These are phyloP conservation scores for Pseudocercospora fuligena DNA, from an alignment of 2,329 filamentous ascomycete genomes.

Conservation along the genomic window DNA sequence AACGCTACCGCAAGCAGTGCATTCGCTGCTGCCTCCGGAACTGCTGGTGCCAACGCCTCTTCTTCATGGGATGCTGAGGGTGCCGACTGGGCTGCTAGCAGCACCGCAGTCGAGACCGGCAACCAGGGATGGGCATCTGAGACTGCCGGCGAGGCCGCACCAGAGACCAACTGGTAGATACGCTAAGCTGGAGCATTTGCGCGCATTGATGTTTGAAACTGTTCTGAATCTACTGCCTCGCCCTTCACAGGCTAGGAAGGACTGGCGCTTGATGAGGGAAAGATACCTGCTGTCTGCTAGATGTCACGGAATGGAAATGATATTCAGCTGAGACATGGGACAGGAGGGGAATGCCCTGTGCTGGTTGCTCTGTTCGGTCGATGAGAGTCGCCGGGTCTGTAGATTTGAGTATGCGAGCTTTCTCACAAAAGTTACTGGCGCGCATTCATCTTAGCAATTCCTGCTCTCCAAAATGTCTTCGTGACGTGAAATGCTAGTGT, in stretches of 20 bases:
- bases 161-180: slow-evolving; percentile 54
- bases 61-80: slow-evolving; percentile 67
- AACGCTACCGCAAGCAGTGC: slow-evolving; percentile 59
- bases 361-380: slow-evolving; percentile 45
- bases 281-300: slow-evolving; percentile 76
- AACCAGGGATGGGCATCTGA: slow-evolving; percentile 58
- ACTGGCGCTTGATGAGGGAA: slow-evolving; percentile 96
- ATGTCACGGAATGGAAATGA: slow-evolving; percentile 13
- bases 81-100: slow-evolving; percentile 71
- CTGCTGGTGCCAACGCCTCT: slow-evolving; percentile 63
- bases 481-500: not conserved
- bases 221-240: slow-evolving; percentile 28
- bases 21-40: slow-evolving; percentile 65
- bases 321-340: slow-evolving; percentile 44
- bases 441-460: not conserved
- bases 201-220: slow-evolving; percentile 20
- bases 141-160: slow-evolving; percentile 37
- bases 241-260: slow-evolving; percentile 33
- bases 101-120: slow-evolving; percentile 50
- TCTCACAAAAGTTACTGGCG: slow-evolving; percentile 25
- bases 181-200: slow-evolving; percentile 20
- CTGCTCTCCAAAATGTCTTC: not conserved
- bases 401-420: slow-evolving; percentile 29
- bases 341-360: slow-evolving; percentile 97
- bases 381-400: slow-evolving; percentile 39